Percentiles rank a stretch among this genome's conserved stretches.
Evolutionary conservation across 1,284 basidiomycete genomes (phyloP).

Genomic region (Ustilago cynodontis): DNA sequence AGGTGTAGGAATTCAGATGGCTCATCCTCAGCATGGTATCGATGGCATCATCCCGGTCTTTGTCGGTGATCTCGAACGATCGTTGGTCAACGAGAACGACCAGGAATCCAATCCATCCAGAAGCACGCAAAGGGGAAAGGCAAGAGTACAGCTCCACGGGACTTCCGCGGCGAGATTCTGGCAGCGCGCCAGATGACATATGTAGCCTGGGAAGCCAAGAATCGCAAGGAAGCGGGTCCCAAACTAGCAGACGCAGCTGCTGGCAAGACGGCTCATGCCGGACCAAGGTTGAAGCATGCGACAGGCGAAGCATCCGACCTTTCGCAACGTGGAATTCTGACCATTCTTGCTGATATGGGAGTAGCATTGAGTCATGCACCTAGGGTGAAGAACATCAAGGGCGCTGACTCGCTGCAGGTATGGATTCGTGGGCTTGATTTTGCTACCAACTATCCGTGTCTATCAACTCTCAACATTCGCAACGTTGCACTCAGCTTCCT

Average conservation of each 20-base stretch:
- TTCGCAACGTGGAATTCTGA: not conserved
- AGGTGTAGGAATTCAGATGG: slow-evolving; percentile 9
- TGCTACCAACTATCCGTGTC: slow-evolving; percentile 4
- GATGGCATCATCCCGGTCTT: too few relatives aligned
- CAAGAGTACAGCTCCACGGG: not conserved
- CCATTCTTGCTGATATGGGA: slow-evolving; percentile 6
- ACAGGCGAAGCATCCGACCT: not conserved
- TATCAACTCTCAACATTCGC: not conserved
- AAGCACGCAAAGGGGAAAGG: too few relatives aligned
- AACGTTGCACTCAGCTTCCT: not conserved
- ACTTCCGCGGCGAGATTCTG: not conserved
- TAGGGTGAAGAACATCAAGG: too few relatives aligned
- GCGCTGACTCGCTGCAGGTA: too few relatives aligned
- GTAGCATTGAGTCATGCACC: not conserved
- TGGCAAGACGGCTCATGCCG: slow-evolving; percentile 1
- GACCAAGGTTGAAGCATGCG: not conserved
- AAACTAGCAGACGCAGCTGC: not conserved
- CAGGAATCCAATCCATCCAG: too few relatives aligned
- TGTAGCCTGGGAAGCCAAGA: slow-evolving; percentile 14
- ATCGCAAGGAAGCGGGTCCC: not conserved
- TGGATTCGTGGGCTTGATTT: too few relatives aligned
- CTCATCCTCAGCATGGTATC: slow-evolving; percentile 6
- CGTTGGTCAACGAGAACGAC: too few relatives aligned
- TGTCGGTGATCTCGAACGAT: not conserved
- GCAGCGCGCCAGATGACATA: slow-evolving; percentile 4